Conservation (phyloP, 768 basidiomycete species). For the Roridomyces roridus region DNA sequence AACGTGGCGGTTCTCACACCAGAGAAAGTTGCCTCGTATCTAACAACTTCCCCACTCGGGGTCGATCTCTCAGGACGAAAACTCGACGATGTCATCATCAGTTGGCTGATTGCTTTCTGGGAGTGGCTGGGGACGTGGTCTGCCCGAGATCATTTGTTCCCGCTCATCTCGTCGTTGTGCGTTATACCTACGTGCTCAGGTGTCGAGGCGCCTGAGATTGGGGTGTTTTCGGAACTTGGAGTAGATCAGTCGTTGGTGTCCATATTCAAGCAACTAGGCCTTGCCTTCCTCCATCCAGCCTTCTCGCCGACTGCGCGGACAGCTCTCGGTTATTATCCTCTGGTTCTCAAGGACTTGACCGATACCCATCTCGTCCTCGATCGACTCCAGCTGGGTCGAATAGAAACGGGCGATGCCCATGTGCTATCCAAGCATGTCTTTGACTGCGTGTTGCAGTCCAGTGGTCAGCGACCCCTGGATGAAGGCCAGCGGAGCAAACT, state of each 20-base stretch:
- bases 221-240: constrained; percentile 35
- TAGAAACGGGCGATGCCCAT: constrained; percentile 10
- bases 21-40: constrained; percentile 34
- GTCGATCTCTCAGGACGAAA: constrained; percentile 28
- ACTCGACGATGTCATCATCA: constrained; percentile 23
- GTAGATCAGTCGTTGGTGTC: constrained; percentile 28
- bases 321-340: constrained; percentile 23
- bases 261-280: constrained; percentile 33
- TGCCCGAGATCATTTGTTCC: constrained; percentile 27
- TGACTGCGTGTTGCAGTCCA: constrained; percentile 14
- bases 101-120: constrained; percentile 53
- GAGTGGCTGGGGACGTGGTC: constrained; percentile 41
- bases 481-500: constrained; percentile 19
- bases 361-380: constrained; percentile 41
- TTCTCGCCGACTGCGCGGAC: constrained; percentile 28
- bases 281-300: constrained; percentile 40
- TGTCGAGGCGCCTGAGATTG: constrained; percentile 28
- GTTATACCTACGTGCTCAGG: constrained; percentile 42
- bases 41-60: constrained; percentile 30
- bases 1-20: constrained; percentile 39
- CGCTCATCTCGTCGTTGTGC: constrained; percentile 27
- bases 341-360: constrained; percentile 26
- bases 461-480: constrained; percentile 21
- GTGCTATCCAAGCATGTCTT: constrained; percentile 21
- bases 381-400: constrained; percentile 14